These are phyloP conservation scores for Cladosporium colombiae DNA, from an alignment of 2,329 filamentous ascomycete genomes.

Conservation along the genomic window DNA sequence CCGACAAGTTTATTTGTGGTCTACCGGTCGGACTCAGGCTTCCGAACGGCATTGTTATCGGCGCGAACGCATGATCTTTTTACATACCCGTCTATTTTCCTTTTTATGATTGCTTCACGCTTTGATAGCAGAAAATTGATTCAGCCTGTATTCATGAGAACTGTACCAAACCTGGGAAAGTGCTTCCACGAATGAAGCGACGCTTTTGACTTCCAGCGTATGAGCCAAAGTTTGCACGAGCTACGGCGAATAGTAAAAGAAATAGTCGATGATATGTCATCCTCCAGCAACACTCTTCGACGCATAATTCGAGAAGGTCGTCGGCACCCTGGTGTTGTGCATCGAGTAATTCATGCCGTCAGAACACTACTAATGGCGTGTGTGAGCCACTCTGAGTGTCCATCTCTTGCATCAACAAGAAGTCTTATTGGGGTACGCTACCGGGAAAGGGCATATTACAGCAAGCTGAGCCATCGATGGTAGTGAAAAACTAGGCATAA, in stretches of 20 bases:
- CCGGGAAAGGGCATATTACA: background rate
- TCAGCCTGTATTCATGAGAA: background rate
- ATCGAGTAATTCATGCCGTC: background rate
- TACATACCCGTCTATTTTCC: background rate
- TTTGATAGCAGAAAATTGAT: background rate
- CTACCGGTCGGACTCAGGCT: constrained; percentile 10
- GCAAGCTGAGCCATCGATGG: background rate
- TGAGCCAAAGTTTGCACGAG: background rate
- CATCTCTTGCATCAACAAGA: background rate
- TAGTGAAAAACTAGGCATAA: background rate
- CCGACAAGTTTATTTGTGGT: constrained; percentile 13
- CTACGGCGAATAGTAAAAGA: background rate
- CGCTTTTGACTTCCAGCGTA: background rate
- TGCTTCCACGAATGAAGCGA: background rate
- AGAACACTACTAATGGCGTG: background rate
- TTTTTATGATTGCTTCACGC: background rate
- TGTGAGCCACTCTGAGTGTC: background rate
- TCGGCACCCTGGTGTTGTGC: background rate
- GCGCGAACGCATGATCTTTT: constrained; percentile 13
- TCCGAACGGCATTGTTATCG: constrained; percentile 15
- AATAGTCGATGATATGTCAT: background rate
- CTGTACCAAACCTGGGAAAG: background rate
- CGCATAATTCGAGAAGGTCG: background rate
- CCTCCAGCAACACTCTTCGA: background rate
- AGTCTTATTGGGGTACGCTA: background rate